These are phyloP conservation scores for Trichoderma afroharzianum DNA, from an alignment of 2,329 filamentous ascomycete genomes.

Conservation along the genomic window DNA sequence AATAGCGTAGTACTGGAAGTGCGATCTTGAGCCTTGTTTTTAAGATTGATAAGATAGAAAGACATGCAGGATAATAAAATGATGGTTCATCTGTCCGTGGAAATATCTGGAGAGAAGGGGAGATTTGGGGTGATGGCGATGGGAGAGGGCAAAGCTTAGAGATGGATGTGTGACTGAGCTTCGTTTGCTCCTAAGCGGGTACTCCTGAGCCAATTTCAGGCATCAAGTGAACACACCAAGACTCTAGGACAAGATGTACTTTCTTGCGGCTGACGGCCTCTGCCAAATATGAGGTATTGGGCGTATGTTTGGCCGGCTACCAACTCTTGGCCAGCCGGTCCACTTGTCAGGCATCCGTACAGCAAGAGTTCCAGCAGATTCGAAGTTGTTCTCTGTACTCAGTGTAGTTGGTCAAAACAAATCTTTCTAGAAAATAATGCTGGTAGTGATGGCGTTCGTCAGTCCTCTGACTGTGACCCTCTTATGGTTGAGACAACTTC, in stretches of 20 bases:
- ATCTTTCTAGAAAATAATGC: too few relatives aligned
- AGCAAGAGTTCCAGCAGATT: background rate
- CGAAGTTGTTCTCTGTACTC: too few relatives aligned
- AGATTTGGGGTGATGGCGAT: background rate
- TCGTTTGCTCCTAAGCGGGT: background rate
- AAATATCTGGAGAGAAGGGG: background rate
- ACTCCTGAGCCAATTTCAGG: background rate
- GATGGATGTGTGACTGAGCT: background rate
- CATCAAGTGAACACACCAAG: background rate
- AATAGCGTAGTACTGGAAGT: too few relatives aligned
- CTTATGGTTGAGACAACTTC: too few relatives aligned
- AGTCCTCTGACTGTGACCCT: too few relatives aligned
- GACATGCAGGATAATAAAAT: too few relatives aligned
- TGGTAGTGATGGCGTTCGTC: too few relatives aligned
- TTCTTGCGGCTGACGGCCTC: background rate
- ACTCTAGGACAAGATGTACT: background rate
- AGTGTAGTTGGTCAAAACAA: too few relatives aligned
- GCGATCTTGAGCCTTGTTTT: background rate
- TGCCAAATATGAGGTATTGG: background rate
- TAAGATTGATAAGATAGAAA: background rate
- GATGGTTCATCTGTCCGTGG: background rate
- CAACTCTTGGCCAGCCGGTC: background rate
- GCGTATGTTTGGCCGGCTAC: background rate
- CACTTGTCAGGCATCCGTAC: too few relatives aligned
- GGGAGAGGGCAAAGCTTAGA: background rate